These are phyloP conservation scores for Sphagnum contortum DNA, from an alignment of 225 moss, liverwort and hornwort species.

Conservation along the genomic window DNA sequence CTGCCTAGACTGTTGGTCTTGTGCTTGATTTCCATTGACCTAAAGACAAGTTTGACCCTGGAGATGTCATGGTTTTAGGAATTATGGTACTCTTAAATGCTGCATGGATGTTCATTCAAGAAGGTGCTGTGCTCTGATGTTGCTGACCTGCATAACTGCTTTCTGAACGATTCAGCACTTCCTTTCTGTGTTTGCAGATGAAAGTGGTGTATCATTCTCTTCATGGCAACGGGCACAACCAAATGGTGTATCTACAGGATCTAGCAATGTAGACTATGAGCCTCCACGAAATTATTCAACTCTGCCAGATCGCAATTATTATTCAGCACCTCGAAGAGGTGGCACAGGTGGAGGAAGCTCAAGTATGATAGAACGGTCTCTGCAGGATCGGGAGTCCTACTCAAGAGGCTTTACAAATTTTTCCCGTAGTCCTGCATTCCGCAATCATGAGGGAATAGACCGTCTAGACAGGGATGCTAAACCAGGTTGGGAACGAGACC, in stretches of 20 bases:
- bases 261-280: slow-evolving; percentile 77
- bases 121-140: too few species aligned
- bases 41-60: too few species aligned
- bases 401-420: slow-evolving; percentile 74
- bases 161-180: not conserved
- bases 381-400: slow-evolving; percentile 50
- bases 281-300: slow-evolving; percentile 69
- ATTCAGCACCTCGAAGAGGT: slow-evolving; percentile 41
- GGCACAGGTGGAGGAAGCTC: slow-evolving; percentile 26
- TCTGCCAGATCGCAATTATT: slow-evolving; percentile 44
- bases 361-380: slow-evolving; percentile 43
- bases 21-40: too few species aligned
- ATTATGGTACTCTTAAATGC: too few species aligned
- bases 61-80: too few species aligned
- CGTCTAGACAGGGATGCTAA: slow-evolving; percentile 66
- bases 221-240: slow-evolving; percentile 64
- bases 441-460: slow-evolving; percentile 67
- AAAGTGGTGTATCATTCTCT: slow-evolving; percentile 57
- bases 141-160: not conserved
- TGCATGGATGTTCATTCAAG: too few species aligned
- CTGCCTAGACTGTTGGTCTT: too few species aligned
- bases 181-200: slow-evolving; percentile 52
- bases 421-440: slow-evolving; percentile 77
- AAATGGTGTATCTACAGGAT: slow-evolving; percentile 53
- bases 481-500: slow-evolving; percentile 65